A percentile compares a stretch with the other conserved stretches of the same genome.
Evolutionary conservation across 2,329 filamentous ascomycete genomes (phyloP).

Genomic region (Botrytis elliptica): DNA sequence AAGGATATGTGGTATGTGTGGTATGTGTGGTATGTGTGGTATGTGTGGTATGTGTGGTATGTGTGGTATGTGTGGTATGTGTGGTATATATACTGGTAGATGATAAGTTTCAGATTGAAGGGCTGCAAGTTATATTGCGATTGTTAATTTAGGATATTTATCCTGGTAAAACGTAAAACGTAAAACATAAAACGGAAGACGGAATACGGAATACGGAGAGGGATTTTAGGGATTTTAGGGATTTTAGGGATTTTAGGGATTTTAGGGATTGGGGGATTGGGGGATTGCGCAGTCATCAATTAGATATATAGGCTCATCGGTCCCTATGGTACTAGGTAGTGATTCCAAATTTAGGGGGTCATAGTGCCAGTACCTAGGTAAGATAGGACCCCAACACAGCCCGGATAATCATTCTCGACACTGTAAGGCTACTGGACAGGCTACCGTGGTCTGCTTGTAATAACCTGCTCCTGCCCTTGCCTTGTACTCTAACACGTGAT

Average conservation of each 20-base stretch:
- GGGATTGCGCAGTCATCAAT: background rate
- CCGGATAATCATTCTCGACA: background rate
- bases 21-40: no score
- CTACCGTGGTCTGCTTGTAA: background rate
- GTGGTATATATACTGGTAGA: no score
- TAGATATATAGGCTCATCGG: background rate
- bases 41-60: no score
- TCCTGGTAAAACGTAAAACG: background rate
- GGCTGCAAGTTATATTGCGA: background rate
- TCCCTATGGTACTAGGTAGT: background rate
- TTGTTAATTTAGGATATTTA: background rate
- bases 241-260: background rate
- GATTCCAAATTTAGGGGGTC: background rate
- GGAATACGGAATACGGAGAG: background rate
- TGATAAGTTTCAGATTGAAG: background rate
- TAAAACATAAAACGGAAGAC: background rate
- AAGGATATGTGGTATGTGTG: background rate
- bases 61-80: no score
- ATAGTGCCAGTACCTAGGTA: background rate
- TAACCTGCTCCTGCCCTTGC: no score
- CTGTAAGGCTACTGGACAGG: background rate
- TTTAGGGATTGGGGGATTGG: background rate
- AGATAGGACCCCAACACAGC: background rate
- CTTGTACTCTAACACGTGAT: background rate
- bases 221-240: background rate